Base-by-base conservation (phyloP, 2,329 filamentous ascomycete genomes). In the Hypoxylon sp. region DNA sequence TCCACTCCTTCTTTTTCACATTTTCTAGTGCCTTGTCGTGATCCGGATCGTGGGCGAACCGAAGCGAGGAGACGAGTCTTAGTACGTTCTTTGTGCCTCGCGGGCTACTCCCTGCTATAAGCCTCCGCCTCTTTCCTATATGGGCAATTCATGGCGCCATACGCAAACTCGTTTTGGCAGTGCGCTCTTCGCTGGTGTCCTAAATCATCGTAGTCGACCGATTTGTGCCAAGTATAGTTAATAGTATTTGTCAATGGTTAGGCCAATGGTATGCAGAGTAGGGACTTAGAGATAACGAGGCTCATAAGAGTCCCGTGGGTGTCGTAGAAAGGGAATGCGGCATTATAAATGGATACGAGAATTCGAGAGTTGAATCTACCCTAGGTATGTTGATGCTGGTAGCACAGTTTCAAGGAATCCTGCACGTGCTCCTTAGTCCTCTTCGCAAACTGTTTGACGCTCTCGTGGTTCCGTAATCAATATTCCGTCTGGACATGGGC, bases 201-300 rank as follows among this genome's bases (percentile, higher is more conserved):
- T 58, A 32, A 66, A 37, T 44, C 57, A 39, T 52, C 53, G 57
- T 10, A n/a, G 37, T 51, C 50, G 42, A 48, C 55, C 44, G 65
- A 59, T 62, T 65, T 42, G 60, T 65, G 47, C 60, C 54, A 65
- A 60, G 57, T 61, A 56, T 37, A 21, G 42, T 11, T 27, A 39
- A 15, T 13, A 46, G 54, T 57, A 70, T 70, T 68, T 68, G 68
- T 70, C 68, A 70, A 62, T 19, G n/a, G 39, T 53, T 39, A 58
- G 31, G 19, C 65, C 65, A 70, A 68, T 68, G 13, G 59, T 47
- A 64, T 10, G 35, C 47, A 29, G 21, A 44, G 32, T 37, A 62
- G 46, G 24, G 56, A 50, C 46, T 48, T n/a, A 32, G 62, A 44
- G 21, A 21, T 56, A 48, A 60, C 55, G 46, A 70, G 55, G 62